Percentiles rank a stretch among this genome's conserved stretches.
These are phyloP conservation scores for Gnaphalium uliginosum DNA, from an alignment of 129 eudicot genomes.

Conservation along the genomic window DNA sequence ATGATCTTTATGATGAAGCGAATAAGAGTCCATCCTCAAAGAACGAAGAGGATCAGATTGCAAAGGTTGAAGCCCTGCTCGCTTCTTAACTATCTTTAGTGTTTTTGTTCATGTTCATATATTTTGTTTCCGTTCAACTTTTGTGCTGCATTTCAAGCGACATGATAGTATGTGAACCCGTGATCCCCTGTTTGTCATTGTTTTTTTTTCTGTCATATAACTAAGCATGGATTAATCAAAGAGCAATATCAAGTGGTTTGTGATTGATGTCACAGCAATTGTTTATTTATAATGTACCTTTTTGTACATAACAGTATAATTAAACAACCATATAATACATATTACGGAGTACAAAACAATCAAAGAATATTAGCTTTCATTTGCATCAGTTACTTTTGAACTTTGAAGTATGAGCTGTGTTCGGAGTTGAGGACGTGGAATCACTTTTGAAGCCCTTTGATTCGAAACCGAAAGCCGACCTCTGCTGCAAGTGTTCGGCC, in stretches of 20 bases:
- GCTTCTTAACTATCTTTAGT: slow-evolving; percentile 44
- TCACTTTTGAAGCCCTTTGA: slow-evolving; percentile 23
- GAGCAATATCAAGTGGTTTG: slow-evolving; percentile 8
- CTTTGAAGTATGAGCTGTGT: slow-evolving; percentile 24
- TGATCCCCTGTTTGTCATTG: slow-evolving; percentile 23
- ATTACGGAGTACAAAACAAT: slow-evolving; percentile 16
- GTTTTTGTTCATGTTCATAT: slow-evolving; percentile 26
- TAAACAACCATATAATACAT: slow-evolving; percentile 17
- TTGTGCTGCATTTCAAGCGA: slow-evolving; percentile 13
- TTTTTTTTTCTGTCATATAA: slow-evolving; percentile 13
- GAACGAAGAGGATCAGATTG: slow-evolving; percentile 87
- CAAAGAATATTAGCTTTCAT: slow-evolving; percentile 10
- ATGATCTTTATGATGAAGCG: slow-evolving; percentile 84
- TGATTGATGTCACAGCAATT: neutral
- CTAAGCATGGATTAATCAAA: neutral
- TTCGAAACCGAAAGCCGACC: slow-evolving; percentile 21
- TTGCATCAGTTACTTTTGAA: slow-evolving; percentile 25
- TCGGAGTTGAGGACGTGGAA: slow-evolving; percentile 19
- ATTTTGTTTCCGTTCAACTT: slow-evolving; percentile 19
- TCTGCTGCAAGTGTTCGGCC: slow-evolving; percentile 33
- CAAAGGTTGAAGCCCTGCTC: slow-evolving; percentile 88
- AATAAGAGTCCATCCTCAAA: slow-evolving; percentile 65
- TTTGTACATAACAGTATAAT: slow-evolving; percentile 20
- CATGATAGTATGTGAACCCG: slow-evolving; percentile 12
- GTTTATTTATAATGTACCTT: slow-evolving; percentile 7